Conservation (phyloP, 1,284 basidiomycete species). For the Trichosporon sp. region DNA sequence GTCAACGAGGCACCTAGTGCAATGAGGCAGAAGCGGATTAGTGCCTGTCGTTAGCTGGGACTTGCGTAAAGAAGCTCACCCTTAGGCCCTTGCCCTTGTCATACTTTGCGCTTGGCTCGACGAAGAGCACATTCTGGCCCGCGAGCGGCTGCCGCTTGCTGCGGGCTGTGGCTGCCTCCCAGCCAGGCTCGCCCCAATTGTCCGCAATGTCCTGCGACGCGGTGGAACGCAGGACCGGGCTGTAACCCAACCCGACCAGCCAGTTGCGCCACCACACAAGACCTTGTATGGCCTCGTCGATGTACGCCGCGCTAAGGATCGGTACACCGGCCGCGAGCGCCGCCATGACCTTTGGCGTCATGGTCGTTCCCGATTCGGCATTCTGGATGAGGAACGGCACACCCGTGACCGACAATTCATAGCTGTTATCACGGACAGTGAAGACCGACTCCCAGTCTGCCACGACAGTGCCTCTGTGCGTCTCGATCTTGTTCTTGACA, state of each 20-base stretch:
- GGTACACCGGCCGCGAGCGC: constrained; percentile 80
- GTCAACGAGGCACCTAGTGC: constrained; percentile 61
- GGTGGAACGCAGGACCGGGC: constrained; percentile 52
- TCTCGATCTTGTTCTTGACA: constrained; percentile 52
- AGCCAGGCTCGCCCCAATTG: constrained; percentile 58
- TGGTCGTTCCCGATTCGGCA: constrained; percentile 54
- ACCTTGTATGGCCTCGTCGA: constrained; percentile 51
- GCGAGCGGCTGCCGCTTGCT: constrained; percentile 48
- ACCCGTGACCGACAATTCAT: neutral
- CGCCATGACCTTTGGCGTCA: constrained; percentile 71
- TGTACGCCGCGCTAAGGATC: constrained; percentile 63
- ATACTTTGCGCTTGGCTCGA: constrained; percentile 21
- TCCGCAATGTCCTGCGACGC: constrained; percentile 66
- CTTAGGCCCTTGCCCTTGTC: constrained; percentile 17
- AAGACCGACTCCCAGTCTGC: constrained; percentile 65
- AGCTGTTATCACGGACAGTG: constrained; percentile 12
- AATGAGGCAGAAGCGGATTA: constrained; percentile 67
- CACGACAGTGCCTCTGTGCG: constrained; percentile 58
- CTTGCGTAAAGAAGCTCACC: constrained; percentile 16
- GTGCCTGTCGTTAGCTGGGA: constrained; percentile 30
- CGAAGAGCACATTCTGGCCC: constrained; percentile 29
- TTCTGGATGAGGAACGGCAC: constrained; percentile 62
- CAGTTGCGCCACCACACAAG: constrained; percentile 58
- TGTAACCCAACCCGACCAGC: constrained; percentile 64
- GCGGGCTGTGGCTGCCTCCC: constrained; percentile 47